phyloP scores from a whole-genome alignment of 2,329 filamentous ascomycete species.

The Pleurostoma richardsiae region DNA sequence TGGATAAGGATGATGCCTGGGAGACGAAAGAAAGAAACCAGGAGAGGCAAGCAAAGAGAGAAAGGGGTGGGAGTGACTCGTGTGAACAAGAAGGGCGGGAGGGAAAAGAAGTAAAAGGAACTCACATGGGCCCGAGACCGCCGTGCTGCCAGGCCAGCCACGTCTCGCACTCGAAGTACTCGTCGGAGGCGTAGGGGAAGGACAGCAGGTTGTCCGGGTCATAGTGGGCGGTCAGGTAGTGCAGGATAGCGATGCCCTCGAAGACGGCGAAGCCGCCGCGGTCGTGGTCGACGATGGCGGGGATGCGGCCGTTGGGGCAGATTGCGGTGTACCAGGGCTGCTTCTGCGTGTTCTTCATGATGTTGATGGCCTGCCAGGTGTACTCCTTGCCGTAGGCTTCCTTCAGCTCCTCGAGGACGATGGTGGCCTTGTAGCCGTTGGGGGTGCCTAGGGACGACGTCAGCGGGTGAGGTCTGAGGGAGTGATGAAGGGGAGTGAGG shows the following conservation, averaged over 20 bases:
- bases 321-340: conserved; percentile 60
- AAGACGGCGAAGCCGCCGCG: conserved; percentile 60
- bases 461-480: too few species aligned
- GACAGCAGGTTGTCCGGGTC: conserved; percentile 63
- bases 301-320: conserved; percentile 61
- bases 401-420: conserved; percentile 62
- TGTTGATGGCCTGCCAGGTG: conserved; percentile 54
- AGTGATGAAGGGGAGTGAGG: too few species aligned
- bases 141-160: conserved; percentile 71
- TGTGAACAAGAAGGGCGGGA: background rate
- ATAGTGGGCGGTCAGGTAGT: conserved; percentile 69
- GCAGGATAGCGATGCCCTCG: conserved; percentile 69
- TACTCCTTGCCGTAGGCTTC: conserved; percentile 49
- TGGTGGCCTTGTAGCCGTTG: conserved; percentile 52
- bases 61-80: conserved; percentile 11
- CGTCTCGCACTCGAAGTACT: conserved; percentile 42
- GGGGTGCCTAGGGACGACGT: conserved; percentile 32
- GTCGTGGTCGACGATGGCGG: conserved; percentile 63
- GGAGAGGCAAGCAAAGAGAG: background rate
- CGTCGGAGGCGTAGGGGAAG: conserved; percentile 40
- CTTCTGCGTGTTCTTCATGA: conserved; percentile 59
- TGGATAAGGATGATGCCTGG: background rate
- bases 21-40: too few species aligned
- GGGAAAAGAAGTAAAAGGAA: conserved; percentile 31
- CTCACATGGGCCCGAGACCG: conserved; percentile 60